Evolutionary conservation across 192 early-diverging fungal species (phyloP).

Genomic region (Dimargaris verticillata): DNA sequence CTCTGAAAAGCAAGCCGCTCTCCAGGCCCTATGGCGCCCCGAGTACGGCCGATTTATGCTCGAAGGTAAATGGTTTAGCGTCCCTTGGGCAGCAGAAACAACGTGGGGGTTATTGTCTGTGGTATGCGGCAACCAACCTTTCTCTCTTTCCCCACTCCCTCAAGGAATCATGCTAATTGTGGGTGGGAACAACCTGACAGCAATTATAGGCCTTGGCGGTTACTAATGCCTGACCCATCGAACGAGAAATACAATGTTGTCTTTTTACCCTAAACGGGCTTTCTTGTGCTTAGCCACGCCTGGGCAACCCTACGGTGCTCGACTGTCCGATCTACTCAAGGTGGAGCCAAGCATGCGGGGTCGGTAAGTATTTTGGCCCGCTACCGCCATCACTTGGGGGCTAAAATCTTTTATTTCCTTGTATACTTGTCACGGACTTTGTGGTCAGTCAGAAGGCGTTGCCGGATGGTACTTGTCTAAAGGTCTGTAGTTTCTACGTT

Average conservation of each 20-base stretch:
- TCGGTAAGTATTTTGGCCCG: background rate
- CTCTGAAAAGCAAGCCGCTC: conserved; percentile 25
- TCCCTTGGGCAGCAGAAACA: too few relatives aligned
- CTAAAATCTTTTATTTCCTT: conserved; percentile 10
- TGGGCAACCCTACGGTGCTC: conserved; percentile 73
- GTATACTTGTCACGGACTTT: background rate
- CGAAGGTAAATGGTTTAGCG: background rate
- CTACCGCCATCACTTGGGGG: conserved; percentile 12
- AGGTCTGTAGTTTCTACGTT: background rate
- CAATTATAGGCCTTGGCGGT: too few relatives aligned
- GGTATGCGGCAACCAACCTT: too few relatives aligned
- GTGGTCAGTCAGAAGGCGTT: background rate
- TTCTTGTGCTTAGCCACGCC: conserved; percentile 50
- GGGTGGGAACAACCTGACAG: too few relatives aligned
- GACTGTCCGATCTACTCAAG: conserved; percentile 54
- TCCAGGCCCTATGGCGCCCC: conserved; percentile 78
- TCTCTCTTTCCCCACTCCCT: too few relatives aligned
- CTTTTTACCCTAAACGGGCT: background rate
- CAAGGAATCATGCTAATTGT: too few relatives aligned
- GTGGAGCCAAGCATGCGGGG: conserved; percentile 82
- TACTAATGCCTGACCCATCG: too few relatives aligned
- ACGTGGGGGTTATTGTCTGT: too few relatives aligned
- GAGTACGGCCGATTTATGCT: conserved; percentile 94
- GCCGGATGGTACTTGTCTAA: background rate
- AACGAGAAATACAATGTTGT: too few relatives aligned